A percentile compares a stretch with the other conserved stretches of the same genome.
These are phyloP conservation scores for Nemania serpens DNA, from an alignment of 2,329 filamentous ascomycete genomes.

Conservation along the genomic window DNA sequence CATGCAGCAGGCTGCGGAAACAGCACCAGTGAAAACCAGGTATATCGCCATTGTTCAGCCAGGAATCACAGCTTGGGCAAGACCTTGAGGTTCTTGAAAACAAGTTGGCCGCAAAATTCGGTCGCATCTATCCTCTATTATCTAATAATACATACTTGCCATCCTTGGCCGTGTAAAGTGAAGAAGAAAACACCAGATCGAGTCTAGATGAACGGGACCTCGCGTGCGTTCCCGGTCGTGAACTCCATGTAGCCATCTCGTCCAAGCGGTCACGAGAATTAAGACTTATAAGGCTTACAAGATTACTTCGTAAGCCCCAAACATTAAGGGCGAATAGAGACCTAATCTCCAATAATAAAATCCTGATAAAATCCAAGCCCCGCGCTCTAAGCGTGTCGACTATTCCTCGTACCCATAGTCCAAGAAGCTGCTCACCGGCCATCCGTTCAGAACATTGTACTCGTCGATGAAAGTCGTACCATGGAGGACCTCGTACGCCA, in stretches of 20 bases:
- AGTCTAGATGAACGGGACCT: slow-evolving; percentile 46
- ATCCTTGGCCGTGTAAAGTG: too few relatives aligned
- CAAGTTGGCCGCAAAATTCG: too few relatives aligned
- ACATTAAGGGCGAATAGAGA: background rate
- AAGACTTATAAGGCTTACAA: background rate
- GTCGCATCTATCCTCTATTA: too few relatives aligned
- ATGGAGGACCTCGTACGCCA: slow-evolving; percentile 40
- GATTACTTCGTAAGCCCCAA: background rate
- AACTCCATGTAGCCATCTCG: too few relatives aligned
- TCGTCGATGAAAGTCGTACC: slow-evolving; percentile 44
- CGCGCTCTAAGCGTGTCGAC: background rate
- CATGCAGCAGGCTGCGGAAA: too few relatives aligned
- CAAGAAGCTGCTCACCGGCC: slow-evolving; percentile 45
- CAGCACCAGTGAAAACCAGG: too few relatives aligned
- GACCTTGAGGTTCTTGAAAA: too few relatives aligned
- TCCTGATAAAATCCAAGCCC: background rate
- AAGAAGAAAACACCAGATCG: slow-evolving; percentile 47
- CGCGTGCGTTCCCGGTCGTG: background rate
- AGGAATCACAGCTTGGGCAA: too few relatives aligned
- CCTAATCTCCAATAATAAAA: too few relatives aligned
- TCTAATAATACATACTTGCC: too few relatives aligned
- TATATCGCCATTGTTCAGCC: too few relatives aligned
- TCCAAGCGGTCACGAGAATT: background rate
- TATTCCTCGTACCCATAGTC: slow-evolving; percentile 32
- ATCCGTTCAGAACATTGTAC: slow-evolving; percentile 44